Evolutionary conservation across 768 basidiomycete genomes (phyloP), one percentile per base, ranked within the genome.

Genomic region (Chiua virens): DNA sequence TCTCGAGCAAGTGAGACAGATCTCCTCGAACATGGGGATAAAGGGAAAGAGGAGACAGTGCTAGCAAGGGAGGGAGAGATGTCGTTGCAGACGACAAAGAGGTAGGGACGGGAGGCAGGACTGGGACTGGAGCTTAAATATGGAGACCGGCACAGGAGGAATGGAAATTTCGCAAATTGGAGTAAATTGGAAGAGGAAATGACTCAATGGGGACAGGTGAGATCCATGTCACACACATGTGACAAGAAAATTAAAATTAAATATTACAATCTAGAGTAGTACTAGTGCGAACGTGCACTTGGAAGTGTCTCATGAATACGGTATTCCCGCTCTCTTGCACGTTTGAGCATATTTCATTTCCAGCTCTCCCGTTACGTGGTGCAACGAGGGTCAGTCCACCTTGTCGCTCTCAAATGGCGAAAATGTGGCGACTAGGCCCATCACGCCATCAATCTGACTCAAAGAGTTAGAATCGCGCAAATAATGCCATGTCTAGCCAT

Each of bases 1-100:
- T 68, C 79, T 83, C 47, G 86, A 85, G 65, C 88, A 90, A 47
- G 78, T 73, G 50, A 90, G 77, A 65, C 88, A 90, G 61, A 84
- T 76, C 75, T 89, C 87, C 78, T 87, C 83, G 69, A 87, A 89
- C 87, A 89, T 90, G 60, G 59, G 62, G 50, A 54, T 49, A 44
- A 53, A 44, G 58, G 44, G 18, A 13, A 18, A 18, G 22, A 15
- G 23, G 46, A 13, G 32, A 20, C 9, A 23, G 20, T 40, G 30
- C 25, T 14, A 28, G 27, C 27, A 28, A n/a, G 37, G 35, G 23
- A 42, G 21, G 15, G 39, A 41, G 43, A 41, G 7, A 52, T 27
- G 47, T 35, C 42, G 58, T 15, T 13, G 51, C 18, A 7, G 52
- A 49, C 49, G 56, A 52, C 45, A 52, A 39, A 17, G 60, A 46